Evolutionary conservation across 1,139 yeast genomes (phyloP).

Genomic region (Diutina scorzettiae): DNA sequence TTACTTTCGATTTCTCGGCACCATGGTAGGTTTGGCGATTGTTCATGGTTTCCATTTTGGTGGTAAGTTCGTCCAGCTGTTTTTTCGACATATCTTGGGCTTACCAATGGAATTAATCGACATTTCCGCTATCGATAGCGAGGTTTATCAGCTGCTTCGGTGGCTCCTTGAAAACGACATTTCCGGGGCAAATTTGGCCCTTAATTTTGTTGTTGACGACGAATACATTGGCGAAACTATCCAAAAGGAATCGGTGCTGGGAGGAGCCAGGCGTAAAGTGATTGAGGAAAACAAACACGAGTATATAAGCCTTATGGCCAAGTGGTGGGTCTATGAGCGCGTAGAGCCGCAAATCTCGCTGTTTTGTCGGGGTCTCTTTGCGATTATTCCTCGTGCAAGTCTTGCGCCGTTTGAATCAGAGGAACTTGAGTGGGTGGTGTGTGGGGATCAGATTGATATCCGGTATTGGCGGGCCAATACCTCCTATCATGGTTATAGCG

Average conservation of each 20-base stretch:
- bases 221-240: slow-evolving; percentile 92
- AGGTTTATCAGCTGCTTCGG: slow-evolving; percentile 83
- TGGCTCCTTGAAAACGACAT: slow-evolving; percentile 96
- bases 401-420: slow-evolving; percentile 96
- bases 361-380: slow-evolving; percentile 93
- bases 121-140: slow-evolving; percentile 99
- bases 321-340: slow-evolving; percentile 89
- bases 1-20: slow-evolving; percentile 94
- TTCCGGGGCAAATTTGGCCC: slow-evolving; percentile 55
- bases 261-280: slow-evolving; percentile 80
- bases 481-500: slow-evolving; percentile 95
- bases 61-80: slow-evolving; percentile 95
- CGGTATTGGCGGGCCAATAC: slow-evolving; percentile 99
- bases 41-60: slow-evolving; percentile 97
- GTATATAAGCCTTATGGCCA: slow-evolving; percentile 87
- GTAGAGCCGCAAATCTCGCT: slow-evolving; percentile 94
- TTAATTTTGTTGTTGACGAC: slow-evolving; percentile 90
- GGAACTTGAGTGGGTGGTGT: slow-evolving; percentile 91
- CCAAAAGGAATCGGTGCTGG: slow-evolving; percentile 80
- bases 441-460: slow-evolving; percentile 92
- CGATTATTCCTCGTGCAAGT: slow-evolving; percentile 89
- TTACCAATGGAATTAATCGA: slow-evolving; percentile 91
- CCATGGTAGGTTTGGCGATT: slow-evolving; percentile 95
- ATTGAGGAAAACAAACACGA: slow-evolving; percentile 91
- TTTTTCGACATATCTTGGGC: slow-evolving; percentile 93